These are phyloP conservation scores for Sporothrix globosa DNA, from an alignment of 2,329 filamentous ascomycete genomes.

Conservation along the genomic window DNA sequence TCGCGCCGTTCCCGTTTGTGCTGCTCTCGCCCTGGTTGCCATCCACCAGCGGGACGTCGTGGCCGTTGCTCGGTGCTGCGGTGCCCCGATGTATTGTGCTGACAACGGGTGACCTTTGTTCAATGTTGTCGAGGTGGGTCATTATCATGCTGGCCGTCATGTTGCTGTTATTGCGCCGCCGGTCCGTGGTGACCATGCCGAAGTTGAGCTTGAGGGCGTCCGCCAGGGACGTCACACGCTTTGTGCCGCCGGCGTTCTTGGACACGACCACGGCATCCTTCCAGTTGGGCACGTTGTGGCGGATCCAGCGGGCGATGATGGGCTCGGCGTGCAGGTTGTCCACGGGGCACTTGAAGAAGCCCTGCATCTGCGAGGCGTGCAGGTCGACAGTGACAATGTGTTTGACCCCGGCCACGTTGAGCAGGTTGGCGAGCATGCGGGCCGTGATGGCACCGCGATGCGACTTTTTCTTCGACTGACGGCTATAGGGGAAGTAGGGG, in stretches of 20 bases:
- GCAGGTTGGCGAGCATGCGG: slow-evolving; percentile 93
- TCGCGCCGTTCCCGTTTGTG: background rate
- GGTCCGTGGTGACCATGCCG: slow-evolving; percentile 89
- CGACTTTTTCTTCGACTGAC: slow-evolving; percentile 98
- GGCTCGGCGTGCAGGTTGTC: slow-evolving; percentile 97
- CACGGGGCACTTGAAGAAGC: slow-evolving; percentile 96
- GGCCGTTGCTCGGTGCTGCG: background rate
- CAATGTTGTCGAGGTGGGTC: slow-evolving; percentile 65
- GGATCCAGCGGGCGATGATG: slow-evolving; percentile 93
- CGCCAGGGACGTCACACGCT: slow-evolving; percentile 92
- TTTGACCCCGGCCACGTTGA: slow-evolving; percentile 90
- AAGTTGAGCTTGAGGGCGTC: slow-evolving; percentile 98
- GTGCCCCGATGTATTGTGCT: slow-evolving; percentile 25
- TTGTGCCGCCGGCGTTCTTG: slow-evolving; percentile 96
- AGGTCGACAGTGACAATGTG: slow-evolving; percentile 98
- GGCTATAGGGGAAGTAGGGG: slow-evolving; percentile 98
- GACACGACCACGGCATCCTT: slow-evolving; percentile 92
- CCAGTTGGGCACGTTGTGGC: slow-evolving; percentile 85
- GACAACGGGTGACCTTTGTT: slow-evolving; percentile 42
- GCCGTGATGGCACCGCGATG: slow-evolving; percentile 96
- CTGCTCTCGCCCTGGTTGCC: background rate
- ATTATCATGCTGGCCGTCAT: slow-evolving; percentile 76
- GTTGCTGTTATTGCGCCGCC: slow-evolving; percentile 66
- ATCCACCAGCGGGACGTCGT: background rate
- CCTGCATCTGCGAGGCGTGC: slow-evolving; percentile 98